Percentiles rank a stretch among this genome's conserved stretches.
These are phyloP conservation scores for Roridomyces roridus DNA, from an alignment of 768 basidiomycete species.

Conservation along the genomic window DNA sequence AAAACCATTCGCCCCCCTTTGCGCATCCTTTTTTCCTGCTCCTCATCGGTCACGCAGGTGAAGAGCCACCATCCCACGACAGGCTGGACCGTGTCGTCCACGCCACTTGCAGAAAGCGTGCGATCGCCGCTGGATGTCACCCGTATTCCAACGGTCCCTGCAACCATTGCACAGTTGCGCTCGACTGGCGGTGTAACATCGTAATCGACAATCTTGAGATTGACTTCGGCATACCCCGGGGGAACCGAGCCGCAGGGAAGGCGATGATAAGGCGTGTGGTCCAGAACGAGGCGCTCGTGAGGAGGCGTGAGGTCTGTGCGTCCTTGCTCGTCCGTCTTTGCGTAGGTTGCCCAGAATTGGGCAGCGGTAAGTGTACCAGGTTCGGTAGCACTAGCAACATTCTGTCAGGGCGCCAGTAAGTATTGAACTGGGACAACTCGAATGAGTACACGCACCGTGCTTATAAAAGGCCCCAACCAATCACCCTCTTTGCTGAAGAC, in stretches of 20 bases:
- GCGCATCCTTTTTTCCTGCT: neutral
- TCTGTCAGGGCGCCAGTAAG: neutral
- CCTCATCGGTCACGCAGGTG: conserved; percentile 1
- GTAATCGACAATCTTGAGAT: conserved; percentile 24
- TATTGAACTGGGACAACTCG: neutral
- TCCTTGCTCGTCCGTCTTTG: neutral
- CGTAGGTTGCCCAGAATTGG: conserved; percentile 1
- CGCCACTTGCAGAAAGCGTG: conserved; percentile 35
- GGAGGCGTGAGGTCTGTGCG: neutral
- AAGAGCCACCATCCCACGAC: conserved; percentile 41
- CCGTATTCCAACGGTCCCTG: conserved; percentile 15
- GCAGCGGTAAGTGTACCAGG: neutral
- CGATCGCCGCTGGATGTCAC: conserved; percentile 30
- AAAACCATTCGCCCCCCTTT: neutral
- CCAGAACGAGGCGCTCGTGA: conserved; percentile 3
- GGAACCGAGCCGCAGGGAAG: conserved; percentile 13
- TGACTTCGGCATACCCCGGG: conserved; percentile 21
- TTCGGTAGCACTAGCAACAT: neutral
- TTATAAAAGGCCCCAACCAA: conserved; percentile 16
- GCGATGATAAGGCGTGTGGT: conserved; percentile 16
- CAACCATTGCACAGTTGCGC: conserved; percentile 23
- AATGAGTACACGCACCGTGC: neutral
- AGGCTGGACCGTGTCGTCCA: conserved; percentile 36
- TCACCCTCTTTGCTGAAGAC: conserved; percentile 18
- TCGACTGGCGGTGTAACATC: neutral